Evolutionary conservation across 257 asterid species (phyloP), one percentile per base, ranked within the genome.

Genomic region (Ajuga chamaepitys): DNA sequence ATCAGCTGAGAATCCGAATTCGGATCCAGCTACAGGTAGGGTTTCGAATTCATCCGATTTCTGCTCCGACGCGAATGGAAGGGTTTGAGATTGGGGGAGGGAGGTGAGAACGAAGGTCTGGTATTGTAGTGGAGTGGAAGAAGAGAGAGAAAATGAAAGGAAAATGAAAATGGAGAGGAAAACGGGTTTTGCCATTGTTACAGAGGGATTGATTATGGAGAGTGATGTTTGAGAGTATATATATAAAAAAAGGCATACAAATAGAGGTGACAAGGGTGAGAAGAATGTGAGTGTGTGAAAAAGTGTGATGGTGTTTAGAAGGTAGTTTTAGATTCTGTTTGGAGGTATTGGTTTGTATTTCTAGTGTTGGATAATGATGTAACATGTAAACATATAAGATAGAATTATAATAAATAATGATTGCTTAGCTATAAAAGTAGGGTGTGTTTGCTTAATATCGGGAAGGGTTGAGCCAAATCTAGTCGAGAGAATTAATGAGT

Each of bases 11-110:
- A 87, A 72, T 9, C 8, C 13, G 17, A 72, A n/a, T 14, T 62
- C 17, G 3, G 73, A 12, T 11, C n/a, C n/a, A n/a, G n/a, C n/a
- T n/a, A 42, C 1, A 7, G 74, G 61, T 16, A 20, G 70, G 24
- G 81, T 11, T 3, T 62, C 75, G 18, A 46, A 9, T 8, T 46
- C 70, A 16, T 7, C 46, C 41, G 70, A 18, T 4, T 51, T 42
- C 25, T 71, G 74, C 18, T 18, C 48, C 54, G 72, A 28, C 22
- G 37, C 2, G 61, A 61, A 51, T 14, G 84, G 47, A 44, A 78
- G 67, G 32, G 87, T 30, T 3, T 71, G 74, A 7, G 79, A 83
- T 10, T 21, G 50, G 10, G 95, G 95, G 3, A 85, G 94, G 5
- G 95, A 60, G 50, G 71, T 76, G 69, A 68, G 77, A 1, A 54